Conservation (phyloP, 495 filamentous ascomycete genomes). For the Penicillium macrosclerotiorum region DNA sequence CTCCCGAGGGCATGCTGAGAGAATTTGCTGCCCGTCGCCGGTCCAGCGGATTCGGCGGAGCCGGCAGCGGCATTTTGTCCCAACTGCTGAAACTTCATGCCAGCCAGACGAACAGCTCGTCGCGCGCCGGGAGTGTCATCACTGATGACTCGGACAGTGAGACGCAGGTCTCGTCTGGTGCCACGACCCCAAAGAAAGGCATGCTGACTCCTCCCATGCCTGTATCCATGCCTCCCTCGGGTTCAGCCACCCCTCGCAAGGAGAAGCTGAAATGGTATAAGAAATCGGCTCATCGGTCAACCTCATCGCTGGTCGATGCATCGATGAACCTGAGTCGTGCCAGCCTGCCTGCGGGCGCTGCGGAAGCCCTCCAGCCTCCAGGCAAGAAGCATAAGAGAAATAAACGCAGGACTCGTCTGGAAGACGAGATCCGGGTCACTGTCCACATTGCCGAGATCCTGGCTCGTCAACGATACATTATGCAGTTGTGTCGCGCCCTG, state of each 20-base stretch:
- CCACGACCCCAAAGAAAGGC: constrained; percentile 34
- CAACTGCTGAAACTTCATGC: constrained; percentile 42
- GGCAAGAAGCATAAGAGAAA: constrained; percentile 31
- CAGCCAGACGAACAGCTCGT: constrained; percentile 20
- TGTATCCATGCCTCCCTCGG: constrained; percentile 35
- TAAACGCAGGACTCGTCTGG: constrained; percentile 49
- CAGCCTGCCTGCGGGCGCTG: constrained; percentile 27
- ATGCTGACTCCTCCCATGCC: constrained; percentile 18
- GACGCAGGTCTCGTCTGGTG: constrained; percentile 35
- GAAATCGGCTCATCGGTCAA: constrained; percentile 46
- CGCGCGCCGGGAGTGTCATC: constrained; percentile 32
- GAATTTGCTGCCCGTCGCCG: constrained; percentile 31
- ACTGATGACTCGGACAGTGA: constrained; percentile 45
- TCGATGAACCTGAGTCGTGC: constrained; percentile 50
- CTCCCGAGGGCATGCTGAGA: constrained; percentile 33
- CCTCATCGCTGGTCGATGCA: constrained; percentile 40
- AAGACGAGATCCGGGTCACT: constrained; percentile 71
- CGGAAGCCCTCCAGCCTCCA: constrained; percentile 30
- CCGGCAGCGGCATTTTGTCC: constrained; percentile 40
- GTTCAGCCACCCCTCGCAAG: constrained; percentile 55
- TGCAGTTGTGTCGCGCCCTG: constrained; percentile 81
- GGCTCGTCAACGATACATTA: constrained; percentile 78
- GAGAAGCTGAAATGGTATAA: constrained; percentile 67
- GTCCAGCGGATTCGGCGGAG: constrained; percentile 14
- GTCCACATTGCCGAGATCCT: constrained; percentile 87